Conservation (phyloP, 768 basidiomycete species). For the Tephrocybe rancida region DNA sequence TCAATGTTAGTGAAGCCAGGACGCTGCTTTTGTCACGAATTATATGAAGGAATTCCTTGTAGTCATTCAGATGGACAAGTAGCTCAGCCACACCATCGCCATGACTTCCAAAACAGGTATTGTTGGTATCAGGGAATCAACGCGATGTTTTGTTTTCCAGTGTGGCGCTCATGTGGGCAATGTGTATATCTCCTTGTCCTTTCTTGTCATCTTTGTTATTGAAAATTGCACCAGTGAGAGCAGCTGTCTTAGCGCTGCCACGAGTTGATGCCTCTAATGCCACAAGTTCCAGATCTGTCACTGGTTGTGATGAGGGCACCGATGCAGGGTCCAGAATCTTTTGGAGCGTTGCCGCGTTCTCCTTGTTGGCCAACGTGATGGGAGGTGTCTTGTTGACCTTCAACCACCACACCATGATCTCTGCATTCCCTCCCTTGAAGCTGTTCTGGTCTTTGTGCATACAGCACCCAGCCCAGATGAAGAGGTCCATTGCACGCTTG, state of each 20-base stretch:
- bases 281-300: too few species aligned
- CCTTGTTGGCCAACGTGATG: slow-evolving; percentile 28
- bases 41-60: slow-evolving; percentile 23
- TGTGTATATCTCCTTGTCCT: slow-evolving; percentile 30
- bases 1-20: slow-evolving; percentile 24
- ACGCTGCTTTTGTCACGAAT: slow-evolving; percentile 28
- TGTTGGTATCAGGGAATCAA: slow-evolving; percentile 35
- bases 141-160: slow-evolving; percentile 12
- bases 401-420: slow-evolving; percentile 31
- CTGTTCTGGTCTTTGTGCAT: slow-evolving; percentile 35
- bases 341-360: slow-evolving; percentile 21
- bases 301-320: background rate
- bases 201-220: slow-evolving; percentile 38
- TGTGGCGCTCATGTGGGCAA: slow-evolving; percentile 21
- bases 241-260: slow-evolving; percentile 24
- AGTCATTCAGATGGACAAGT: slow-evolving; percentile 22
- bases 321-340: background rate
- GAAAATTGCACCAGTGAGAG: slow-evolving; percentile 31
- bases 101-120: slow-evolving; percentile 31
- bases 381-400: slow-evolving; percentile 20
- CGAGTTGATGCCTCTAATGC: slow-evolving; percentile 13
- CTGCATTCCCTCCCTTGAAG: slow-evolving; percentile 28
- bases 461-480: slow-evolving; percentile 37
- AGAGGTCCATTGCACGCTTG: slow-evolving; percentile 21
- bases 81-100: slow-evolving; percentile 23